These are phyloP conservation scores for Gnomoniopsis sp. DNA, from an alignment of 2,329 filamentous ascomycete species.

Conservation along the genomic window DNA sequence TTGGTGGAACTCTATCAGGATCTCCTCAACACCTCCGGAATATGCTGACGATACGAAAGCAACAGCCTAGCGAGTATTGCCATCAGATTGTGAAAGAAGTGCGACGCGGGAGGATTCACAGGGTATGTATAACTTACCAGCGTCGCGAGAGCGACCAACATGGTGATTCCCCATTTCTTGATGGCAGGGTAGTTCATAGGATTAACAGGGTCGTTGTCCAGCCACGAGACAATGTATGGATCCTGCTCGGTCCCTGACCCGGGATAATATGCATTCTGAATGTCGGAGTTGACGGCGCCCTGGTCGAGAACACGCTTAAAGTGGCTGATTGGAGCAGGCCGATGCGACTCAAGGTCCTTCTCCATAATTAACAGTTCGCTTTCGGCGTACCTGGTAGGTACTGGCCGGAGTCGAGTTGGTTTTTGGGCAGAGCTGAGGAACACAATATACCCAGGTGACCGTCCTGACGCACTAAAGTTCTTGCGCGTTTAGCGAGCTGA, in stretches of 20 bases:
- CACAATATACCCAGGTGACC: no score
- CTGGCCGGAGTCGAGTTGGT: no score
- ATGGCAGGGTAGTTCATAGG: slow-evolving; percentile 40
- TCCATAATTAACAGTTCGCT: neutral
- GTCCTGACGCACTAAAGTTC: no score
- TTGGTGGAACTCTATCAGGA: slow-evolving; percentile 46
- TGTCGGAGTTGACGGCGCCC: slow-evolving; percentile 2
- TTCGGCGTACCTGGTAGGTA: neutral
- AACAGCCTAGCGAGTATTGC: slow-evolving; percentile 34
- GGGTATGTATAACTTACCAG: neutral
- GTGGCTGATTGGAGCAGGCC: slow-evolving; percentile 2
- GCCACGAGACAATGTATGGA: slow-evolving; percentile 51
- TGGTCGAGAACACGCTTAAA: slow-evolving; percentile 1
- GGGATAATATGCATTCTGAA: slow-evolving; percentile 26
- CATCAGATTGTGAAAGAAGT: no score
- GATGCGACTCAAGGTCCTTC: neutral
- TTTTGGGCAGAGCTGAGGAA: no score
- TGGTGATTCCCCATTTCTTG: slow-evolving; percentile 14
- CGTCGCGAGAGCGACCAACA: slow-evolving; percentile 10
- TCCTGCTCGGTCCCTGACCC: slow-evolving; percentile 50
- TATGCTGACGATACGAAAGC: slow-evolving; percentile 64
- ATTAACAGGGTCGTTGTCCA: slow-evolving; percentile 50
- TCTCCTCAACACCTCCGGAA: slow-evolving; percentile 47
- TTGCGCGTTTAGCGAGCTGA: no score
- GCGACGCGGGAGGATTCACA: no score